Base-by-base conservation (phyloP, 495 filamentous ascomycete species). In the Neurospora sp. region DNA sequence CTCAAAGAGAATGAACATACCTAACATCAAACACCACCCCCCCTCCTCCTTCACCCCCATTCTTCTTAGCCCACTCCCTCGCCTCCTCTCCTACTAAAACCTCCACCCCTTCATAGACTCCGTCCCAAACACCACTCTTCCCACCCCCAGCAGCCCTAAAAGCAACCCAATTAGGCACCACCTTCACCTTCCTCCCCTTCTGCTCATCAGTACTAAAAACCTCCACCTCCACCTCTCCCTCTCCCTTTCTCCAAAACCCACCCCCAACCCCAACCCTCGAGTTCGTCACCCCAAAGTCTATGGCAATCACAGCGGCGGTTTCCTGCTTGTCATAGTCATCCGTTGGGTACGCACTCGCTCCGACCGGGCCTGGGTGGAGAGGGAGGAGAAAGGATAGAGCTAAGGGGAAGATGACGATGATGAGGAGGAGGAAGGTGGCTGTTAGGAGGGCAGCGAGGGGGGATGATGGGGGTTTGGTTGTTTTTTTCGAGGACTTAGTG, bases 231-330 rank as follows among this genome's bases (percentile, higher is more conserved):
- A 95, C 97, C 76, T 99, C 94, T 70, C 97, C 94, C 84, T 94
- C 96, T 77, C 92, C 95, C 77, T 91, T 90, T 80, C 94, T 93
- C 94, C 98, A 96, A 77, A n/a, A 45, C 14, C 14, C 40, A 2
- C 9, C 9, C 9, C n/a, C 31, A 35, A 97, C 91, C 89, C 92
- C 96, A 72, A 98, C 96, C 84, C 96, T 97, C 65, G 93, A 96
- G 85, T 98, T 97, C 37, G 96, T 99, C 18, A 96, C 98, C 83
- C 96, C 95, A 77, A 99, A 85, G 88, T 99, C 96, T 79, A 99
- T 97, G 88, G 95, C 96, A 78, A 98, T 94, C 74, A 97, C 90
- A 31, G 27, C 4, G 31, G 31, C 4, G 74, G 90, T 4, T 22
- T 53, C n/a, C 20, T 18, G 41, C 1, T 18, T 16, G 27, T n/a